Conservation (phyloP, 2,329 filamentous ascomycete genomes). For the Pestalotiopsis sp. region DNA sequence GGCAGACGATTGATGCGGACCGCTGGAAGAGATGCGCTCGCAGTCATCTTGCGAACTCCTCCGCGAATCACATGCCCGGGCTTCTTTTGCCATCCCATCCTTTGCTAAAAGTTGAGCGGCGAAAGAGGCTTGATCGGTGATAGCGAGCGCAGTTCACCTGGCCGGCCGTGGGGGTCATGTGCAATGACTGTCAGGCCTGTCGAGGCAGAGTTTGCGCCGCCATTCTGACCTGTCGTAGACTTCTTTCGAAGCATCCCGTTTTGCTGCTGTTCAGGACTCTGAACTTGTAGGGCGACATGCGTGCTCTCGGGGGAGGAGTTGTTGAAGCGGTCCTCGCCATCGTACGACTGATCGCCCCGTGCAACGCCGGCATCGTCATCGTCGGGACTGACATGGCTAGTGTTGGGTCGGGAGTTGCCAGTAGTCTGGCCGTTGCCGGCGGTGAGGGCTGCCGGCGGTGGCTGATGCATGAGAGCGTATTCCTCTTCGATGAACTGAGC, state of each 20-base stretch:
- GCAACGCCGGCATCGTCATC: slow-evolving; percentile 27
- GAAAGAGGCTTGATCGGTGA: slow-evolving; percentile 68
- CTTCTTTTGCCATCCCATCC: background rate
- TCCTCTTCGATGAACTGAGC: slow-evolving; percentile 74
- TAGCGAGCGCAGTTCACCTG: slow-evolving; percentile 52
- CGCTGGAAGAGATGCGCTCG: slow-evolving; percentile 3
- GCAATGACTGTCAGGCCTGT: slow-evolving; percentile 47
- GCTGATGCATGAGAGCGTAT: slow-evolving; percentile 59
- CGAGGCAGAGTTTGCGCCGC: slow-evolving; percentile 44
- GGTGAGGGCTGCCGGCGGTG: slow-evolving; percentile 51
- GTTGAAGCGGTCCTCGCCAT: slow-evolving; percentile 50
- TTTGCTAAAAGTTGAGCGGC: slow-evolving; percentile 55
- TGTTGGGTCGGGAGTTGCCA: slow-evolving; percentile 7
- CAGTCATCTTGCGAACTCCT: background rate
- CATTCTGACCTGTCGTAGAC: slow-evolving; percentile 38
- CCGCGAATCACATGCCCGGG: background rate
- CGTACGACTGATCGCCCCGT: slow-evolving; percentile 17
- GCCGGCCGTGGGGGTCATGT: slow-evolving; percentile 34
- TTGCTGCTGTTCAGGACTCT: slow-evolving; percentile 26
- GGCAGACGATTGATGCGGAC: background rate
- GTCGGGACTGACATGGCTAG: slow-evolving; percentile 12
- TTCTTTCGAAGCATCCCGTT: slow-evolving; percentile 45
- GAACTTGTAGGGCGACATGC: slow-evolving; percentile 42
- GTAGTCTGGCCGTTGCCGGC: background rate
- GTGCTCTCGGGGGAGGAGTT: slow-evolving; percentile 68